Evolutionary conservation across 2,329 filamentous ascomycete genomes (phyloP).

Genomic region (Periconia macrospinosa): DNA sequence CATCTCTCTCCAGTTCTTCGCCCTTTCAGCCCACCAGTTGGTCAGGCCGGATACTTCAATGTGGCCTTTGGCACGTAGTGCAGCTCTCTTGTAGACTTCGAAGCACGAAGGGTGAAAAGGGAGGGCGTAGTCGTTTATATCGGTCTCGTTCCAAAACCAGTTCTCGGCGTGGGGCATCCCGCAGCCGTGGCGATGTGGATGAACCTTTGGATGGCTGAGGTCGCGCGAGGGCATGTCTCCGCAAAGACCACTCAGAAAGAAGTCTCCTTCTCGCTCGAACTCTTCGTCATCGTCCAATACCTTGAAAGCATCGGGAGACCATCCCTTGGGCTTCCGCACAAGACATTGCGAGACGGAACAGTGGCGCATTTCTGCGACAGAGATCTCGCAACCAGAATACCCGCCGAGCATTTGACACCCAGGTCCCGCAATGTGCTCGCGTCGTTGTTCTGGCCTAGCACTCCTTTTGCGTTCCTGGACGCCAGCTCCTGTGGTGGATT

Average conservation of each 20-base stretch:
- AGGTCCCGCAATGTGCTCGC: constrained; percentile 10
- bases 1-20: background rate
- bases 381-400: constrained; percentile 11
- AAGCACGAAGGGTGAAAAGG: constrained; percentile 10
- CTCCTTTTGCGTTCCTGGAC: too few species aligned
- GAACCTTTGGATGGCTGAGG: background rate
- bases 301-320: constrained; percentile 2
- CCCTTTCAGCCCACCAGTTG: constrained; percentile 1
- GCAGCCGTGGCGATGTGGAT: constrained; percentile 9
- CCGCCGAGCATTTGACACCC: constrained; percentile 3
- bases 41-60: constrained; percentile 4
- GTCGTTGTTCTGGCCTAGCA: background rate
- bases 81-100: constrained; percentile 7
- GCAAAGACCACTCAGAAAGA: constrained; percentile 7
- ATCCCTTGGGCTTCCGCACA: constrained; percentile 3
- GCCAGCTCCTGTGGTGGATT: too few species aligned
- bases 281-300: constrained; percentile 9
- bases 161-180: background rate
- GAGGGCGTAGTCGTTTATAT: constrained; percentile 1
- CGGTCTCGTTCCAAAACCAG: background rate
- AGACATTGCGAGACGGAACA: constrained; percentile 11
- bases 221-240: constrained; percentile 12
- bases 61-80: background rate
- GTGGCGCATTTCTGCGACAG: constrained; percentile 10
- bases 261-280: constrained; percentile 6